Evolutionary conservation across 768 basidiomycete genomes (phyloP).

Genomic region (Collybia sp.): DNA sequence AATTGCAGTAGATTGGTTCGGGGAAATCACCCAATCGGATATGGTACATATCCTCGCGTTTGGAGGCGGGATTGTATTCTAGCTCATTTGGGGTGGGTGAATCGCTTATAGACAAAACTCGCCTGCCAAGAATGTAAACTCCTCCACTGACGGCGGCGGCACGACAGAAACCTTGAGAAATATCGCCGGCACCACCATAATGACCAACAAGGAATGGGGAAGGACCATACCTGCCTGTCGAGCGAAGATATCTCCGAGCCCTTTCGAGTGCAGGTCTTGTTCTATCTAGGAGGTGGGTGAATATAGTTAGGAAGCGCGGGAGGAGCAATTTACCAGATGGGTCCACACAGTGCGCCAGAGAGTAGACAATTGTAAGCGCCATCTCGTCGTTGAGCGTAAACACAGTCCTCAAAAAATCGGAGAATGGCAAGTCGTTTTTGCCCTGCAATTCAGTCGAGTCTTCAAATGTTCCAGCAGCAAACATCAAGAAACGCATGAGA

Average conservation of each 20-base stretch:
- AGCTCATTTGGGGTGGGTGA: background rate
- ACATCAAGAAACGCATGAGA: conserved; percentile 88
- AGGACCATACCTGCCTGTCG: conserved; percentile 79
- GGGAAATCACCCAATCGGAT: conserved; percentile 57
- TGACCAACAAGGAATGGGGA: conserved; percentile 89
- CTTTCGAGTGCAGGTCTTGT: conserved; percentile 65
- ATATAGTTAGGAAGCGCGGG: conserved; percentile 1
- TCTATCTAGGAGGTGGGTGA: conserved; percentile 45
- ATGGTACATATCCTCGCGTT: conserved; percentile 23
- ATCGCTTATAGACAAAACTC: conserved; percentile 26
- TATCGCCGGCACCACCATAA: conserved; percentile 90
- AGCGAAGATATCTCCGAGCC: conserved; percentile 68
- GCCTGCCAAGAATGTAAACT: conserved; percentile 67
- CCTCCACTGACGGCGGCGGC: conserved; percentile 78
- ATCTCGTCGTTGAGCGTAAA: conserved; percentile 62
- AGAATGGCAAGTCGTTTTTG: conserved; percentile 52
- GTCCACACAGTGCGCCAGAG: conserved; percentile 67
- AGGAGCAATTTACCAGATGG: conserved; percentile 43
- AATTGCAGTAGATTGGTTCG: conserved; percentile 48
- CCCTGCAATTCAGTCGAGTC: conserved; percentile 49
- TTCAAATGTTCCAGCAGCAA: conserved; percentile 76
- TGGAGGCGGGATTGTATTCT: conserved; percentile 5
- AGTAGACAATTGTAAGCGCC: conserved; percentile 63
- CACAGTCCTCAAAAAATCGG: conserved; percentile 53
- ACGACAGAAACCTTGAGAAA: conserved; percentile 88